Evolutionary conservation across 345 rosid species (phyloP).

Genomic region (Erucastrum elatum): DNA sequence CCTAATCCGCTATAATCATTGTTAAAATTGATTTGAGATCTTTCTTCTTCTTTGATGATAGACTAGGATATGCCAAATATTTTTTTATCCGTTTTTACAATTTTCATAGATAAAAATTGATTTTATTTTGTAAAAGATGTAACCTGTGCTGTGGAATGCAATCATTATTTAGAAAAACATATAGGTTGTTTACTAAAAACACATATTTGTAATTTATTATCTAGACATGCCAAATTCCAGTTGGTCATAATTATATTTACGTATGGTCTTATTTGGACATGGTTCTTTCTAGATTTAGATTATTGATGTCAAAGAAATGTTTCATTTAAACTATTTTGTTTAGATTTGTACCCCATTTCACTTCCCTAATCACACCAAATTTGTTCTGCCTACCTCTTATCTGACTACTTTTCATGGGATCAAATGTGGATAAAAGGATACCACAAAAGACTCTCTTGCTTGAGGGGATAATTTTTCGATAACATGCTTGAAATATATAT

Average conservation of each 20-base stretch:
- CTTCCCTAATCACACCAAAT: background rate
- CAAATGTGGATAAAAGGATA: background rate
- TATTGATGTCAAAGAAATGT: background rate
- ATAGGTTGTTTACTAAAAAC: background rate
- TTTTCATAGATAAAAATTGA: background rate
- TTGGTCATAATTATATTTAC: background rate
- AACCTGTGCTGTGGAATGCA: background rate
- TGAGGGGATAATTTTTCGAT: no score
- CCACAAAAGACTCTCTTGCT: background rate
- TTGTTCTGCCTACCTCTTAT: background rate
- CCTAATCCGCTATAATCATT: background rate
- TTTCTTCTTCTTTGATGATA: background rate
- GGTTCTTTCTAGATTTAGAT: background rate
- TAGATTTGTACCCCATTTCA: background rate
- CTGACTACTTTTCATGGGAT: background rate
- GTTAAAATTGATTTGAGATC: background rate
- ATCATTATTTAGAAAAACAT: background rate
- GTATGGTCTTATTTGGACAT: background rate
- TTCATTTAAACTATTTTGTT: background rate
- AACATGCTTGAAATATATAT: no score
- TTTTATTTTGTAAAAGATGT: background rate
- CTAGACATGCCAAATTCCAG: background rate
- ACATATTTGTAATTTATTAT: no score
- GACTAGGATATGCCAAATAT: background rate
- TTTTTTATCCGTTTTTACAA: background rate